Conservation (phyloP, 257 asterid genomes). For the Solanum dulcamara region DNA sequence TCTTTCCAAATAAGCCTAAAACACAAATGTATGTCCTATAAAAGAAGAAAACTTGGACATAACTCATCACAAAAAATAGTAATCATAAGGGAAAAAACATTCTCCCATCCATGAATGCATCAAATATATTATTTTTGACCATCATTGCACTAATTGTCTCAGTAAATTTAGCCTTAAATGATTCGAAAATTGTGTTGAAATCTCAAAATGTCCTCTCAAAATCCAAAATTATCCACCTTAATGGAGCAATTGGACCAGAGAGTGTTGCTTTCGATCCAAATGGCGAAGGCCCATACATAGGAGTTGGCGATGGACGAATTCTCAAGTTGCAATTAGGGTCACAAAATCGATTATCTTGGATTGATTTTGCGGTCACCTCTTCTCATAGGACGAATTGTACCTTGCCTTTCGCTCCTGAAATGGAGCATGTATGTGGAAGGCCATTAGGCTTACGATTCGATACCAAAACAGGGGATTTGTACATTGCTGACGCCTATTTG, state of each 20-base stretch:
- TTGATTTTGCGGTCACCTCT: conserved; percentile 7
- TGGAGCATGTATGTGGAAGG: conserved; percentile 55
- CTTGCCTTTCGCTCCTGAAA: conserved; percentile 34
- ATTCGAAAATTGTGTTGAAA: conserved; percentile 17
- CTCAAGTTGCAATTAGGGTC: not conserved
- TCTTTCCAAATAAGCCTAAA: not conserved
- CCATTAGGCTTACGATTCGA: conserved; percentile 61
- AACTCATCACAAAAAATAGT: not conserved
- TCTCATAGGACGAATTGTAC: conserved; percentile 28
- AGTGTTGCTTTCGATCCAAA: conserved; percentile 9
- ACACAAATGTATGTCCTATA: not conserved
- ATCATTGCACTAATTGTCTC: conserved; percentile 22
- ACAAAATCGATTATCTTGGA: not conserved
- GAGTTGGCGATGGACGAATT: conserved; percentile 14
- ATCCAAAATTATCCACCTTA: not conserved
- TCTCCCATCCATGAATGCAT: conserved; percentile 7
- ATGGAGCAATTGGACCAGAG: not conserved
- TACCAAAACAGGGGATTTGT: conserved; percentile 38
- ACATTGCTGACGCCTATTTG: conserved; percentile 61
- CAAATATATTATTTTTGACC: conserved; percentile 13
- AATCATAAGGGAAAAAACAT: not conserved
- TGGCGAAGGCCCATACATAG: conserved; percentile 13
- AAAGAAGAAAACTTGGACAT: not conserved
- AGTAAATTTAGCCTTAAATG: conserved; percentile 19
- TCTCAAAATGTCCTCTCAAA: conserved; percentile 12